Conservation (phyloP, 805 yeast species). For the Kazachstania bromeliacearum region DNA sequence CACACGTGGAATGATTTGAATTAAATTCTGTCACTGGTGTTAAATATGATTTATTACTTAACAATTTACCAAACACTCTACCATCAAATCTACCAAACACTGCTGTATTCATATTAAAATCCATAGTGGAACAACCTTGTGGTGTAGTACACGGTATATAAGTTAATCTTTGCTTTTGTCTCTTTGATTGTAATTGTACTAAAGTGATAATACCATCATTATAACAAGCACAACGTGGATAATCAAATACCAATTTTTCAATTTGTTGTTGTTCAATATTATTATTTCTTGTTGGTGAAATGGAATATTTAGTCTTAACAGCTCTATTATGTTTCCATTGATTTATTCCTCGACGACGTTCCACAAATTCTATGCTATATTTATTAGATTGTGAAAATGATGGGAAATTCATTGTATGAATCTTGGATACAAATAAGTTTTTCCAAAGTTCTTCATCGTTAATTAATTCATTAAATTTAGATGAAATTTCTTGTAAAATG, state of each 20-base stretch:
- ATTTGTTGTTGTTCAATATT: slow-evolving; percentile 10
- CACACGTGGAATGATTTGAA: slow-evolving; percentile 20
- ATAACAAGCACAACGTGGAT: slow-evolving; percentile 29
- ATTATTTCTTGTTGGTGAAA: slow-evolving; percentile 13
- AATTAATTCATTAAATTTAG: slow-evolving; percentile 22
- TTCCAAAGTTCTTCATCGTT: slow-evolving; percentile 37
- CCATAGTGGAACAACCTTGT: slow-evolving; percentile 30
- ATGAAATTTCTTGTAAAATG: slow-evolving; percentile 27
- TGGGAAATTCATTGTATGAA: slow-evolving; percentile 28
- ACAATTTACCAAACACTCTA: slow-evolving; percentile 26
- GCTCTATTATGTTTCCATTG: slow-evolving; percentile 31
- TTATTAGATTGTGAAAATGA: slow-evolving; percentile 29
- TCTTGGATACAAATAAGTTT: slow-evolving; percentile 27
- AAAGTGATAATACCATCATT: slow-evolving; percentile 30
- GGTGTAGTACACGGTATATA: slow-evolving; percentile 32
- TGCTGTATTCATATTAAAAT: slow-evolving; percentile 27
- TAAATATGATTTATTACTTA: slow-evolving; percentile 27
- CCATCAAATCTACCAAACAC: slow-evolving; percentile 32
- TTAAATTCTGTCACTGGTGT: slow-evolving; percentile 27
- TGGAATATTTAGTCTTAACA: slow-evolving; percentile 25
- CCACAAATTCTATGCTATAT: slow-evolving; percentile 30
- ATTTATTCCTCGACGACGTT: slow-evolving; percentile 21
- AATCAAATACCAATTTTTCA: slow-evolving; percentile 27
- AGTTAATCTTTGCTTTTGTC: slow-evolving; percentile 21
- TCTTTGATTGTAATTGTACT: slow-evolving; percentile 22